Percentiles rank a stretch among this genome's conserved stretches.
phyloP scores from a whole-genome alignment of 352 stramenopile genomes.

The Blastocystis sp. region DNA sequence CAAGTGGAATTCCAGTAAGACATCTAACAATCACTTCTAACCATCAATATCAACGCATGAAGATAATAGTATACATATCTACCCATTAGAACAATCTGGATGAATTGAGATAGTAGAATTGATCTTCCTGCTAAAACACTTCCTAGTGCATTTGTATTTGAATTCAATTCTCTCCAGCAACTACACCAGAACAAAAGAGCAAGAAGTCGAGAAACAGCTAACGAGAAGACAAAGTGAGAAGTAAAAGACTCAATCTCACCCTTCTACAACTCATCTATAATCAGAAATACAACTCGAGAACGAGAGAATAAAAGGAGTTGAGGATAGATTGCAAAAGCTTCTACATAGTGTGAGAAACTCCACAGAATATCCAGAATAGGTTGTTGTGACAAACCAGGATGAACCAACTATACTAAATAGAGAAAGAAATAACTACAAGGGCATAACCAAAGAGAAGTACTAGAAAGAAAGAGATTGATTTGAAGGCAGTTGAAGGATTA shows the following conservation, averaged over 20 bases:
- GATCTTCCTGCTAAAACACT: background rate
- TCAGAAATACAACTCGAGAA: background rate
- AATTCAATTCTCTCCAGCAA: slow-evolving; percentile 13
- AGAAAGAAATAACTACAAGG: background rate
- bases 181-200: slow-evolving; percentile 21
- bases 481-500: background rate
- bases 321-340: background rate
- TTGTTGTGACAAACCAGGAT: background rate
- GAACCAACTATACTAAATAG: background rate
- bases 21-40: background rate
- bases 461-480: background rate
- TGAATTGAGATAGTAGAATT: slow-evolving; percentile 25
- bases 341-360: slow-evolving; percentile 10
- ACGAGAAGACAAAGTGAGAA: slow-evolving; percentile 11
- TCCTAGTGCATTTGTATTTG: background rate
- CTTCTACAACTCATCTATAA: background rate
- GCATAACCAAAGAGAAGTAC: background rate
- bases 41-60: background rate
- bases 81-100: slow-evolving; percentile 19
- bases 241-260: slow-evolving; percentile 3
- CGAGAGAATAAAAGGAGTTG: background rate
- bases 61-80: slow-evolving; percentile 34
- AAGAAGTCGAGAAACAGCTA: background rate
- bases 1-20: background rate
- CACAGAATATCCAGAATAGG: background rate